phyloP scores from a whole-genome alignment of 768 basidiomycete genomes.

The Kondoa subrosea region DNA sequence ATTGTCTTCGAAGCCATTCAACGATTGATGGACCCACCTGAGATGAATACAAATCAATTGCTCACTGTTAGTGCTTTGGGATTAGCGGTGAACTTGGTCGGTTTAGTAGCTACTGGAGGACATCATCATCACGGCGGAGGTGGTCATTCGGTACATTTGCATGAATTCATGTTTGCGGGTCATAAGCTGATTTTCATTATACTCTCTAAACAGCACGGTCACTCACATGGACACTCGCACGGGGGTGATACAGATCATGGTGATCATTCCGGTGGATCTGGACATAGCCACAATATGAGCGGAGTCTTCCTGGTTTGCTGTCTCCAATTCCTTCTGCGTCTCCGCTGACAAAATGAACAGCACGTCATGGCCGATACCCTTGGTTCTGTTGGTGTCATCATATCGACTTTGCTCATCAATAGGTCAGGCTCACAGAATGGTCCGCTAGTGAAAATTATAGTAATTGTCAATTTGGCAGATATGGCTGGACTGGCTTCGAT shows the following conservation, averaged over 20 bases:
- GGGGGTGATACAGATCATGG: constrained; percentile 19
- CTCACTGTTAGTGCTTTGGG: constrained; percentile 76
- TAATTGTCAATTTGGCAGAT: constrained; percentile 39
- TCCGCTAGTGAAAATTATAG: too few species aligned
- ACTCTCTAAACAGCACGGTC: constrained; percentile 15
- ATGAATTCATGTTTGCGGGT: background rate
- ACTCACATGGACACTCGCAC: constrained; percentile 18
- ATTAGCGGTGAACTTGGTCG: constrained; percentile 83
- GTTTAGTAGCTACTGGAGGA: constrained; percentile 90
- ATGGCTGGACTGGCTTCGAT: constrained; percentile 98
- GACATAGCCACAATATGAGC: constrained; percentile 93
- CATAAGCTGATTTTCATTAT: constrained; percentile 3
- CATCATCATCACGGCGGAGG: constrained; percentile 27
- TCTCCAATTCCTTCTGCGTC: constrained; percentile 12
- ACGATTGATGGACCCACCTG: constrained; percentile 60
- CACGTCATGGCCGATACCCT: constrained; percentile 96
- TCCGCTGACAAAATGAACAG: constrained; percentile 15
- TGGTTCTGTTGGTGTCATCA: constrained; percentile 92
- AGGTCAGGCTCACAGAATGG: too few species aligned
- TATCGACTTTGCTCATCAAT: constrained; percentile 87
- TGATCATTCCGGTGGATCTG: constrained; percentile 33
- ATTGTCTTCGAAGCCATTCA: constrained; percentile 97
- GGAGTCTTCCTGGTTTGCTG: constrained; percentile 60
- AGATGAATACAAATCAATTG: constrained; percentile 91
- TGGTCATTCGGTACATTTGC: constrained; percentile 13